These are phyloP conservation scores for Cordyceps fumosorosea DNA, from an alignment of 2,329 filamentous ascomycete species.

Conservation along the genomic window DNA sequence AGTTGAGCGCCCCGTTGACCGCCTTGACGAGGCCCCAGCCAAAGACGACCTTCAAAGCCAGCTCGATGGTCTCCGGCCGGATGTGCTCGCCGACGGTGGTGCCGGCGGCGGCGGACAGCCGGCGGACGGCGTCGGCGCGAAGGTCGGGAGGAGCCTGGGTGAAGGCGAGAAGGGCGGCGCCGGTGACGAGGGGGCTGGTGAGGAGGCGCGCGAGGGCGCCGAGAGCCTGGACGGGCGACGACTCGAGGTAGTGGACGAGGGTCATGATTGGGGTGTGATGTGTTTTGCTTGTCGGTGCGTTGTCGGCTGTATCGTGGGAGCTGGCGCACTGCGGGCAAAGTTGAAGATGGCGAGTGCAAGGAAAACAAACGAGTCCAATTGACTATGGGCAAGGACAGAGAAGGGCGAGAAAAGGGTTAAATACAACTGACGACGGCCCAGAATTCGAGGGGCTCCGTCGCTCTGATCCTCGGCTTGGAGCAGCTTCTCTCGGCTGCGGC, in stretches of 20 bases:
- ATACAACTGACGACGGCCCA: not conserved
- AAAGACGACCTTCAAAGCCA: constrained; percentile 8
- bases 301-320: not conserved
- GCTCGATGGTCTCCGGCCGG: constrained; percentile 4
- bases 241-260: constrained; percentile 13
- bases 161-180: constrained; percentile 15
- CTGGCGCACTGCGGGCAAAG: not conserved
- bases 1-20: constrained; percentile 11
- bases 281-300: not conserved
- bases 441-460: not conserved
- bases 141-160: constrained; percentile 10
- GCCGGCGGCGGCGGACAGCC: constrained; percentile 1
- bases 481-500: not conserved
- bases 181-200: constrained; percentile 16
- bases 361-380: not conserved
- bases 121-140: constrained; percentile 3
- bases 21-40: constrained; percentile 10
- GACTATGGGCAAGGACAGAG: not conserved
- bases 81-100: constrained; percentile 1
- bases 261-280: not conserved
- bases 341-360: not conserved
- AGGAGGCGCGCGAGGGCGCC: constrained; percentile 6
- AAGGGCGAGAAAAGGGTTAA: not conserved
- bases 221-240: constrained; percentile 14
- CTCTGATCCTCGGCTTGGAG: constrained; percentile 4